phyloP scores from a whole-genome alignment of 768 basidiomycete species.

The Daedaleopsis nitida region DNA sequence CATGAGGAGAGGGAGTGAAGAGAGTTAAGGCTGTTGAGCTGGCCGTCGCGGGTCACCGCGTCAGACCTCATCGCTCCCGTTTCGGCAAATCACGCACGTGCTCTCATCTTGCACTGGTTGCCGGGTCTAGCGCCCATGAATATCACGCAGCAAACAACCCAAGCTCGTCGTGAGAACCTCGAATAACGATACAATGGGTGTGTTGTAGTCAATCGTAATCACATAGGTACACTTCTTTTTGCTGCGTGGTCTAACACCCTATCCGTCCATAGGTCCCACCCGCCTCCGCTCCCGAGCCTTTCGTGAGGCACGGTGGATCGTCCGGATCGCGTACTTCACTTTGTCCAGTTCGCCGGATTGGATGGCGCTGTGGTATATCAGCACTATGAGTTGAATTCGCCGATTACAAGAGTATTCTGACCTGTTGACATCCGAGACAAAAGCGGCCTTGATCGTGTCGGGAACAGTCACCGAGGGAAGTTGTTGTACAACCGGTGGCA shows the following conservation, averaged over 20 bases:
- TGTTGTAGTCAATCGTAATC: not conserved
- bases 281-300: slow-evolving; percentile 69
- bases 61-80: slow-evolving; percentile 7
- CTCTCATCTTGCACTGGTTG: not conserved
- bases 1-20: slow-evolving; percentile 40
- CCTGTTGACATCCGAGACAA: slow-evolving; percentile 75
- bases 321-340: slow-evolving; percentile 76
- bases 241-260: slow-evolving; percentile 9
- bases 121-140: not conserved
- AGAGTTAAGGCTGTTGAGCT: slow-evolving; percentile 21
- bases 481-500: slow-evolving; percentile 70
- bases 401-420: slow-evolving; percentile 39
- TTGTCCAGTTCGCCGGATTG: slow-evolving; percentile 70
- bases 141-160: not conserved
- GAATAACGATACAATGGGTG: not conserved
- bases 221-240: slow-evolving; percentile 21
- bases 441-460: slow-evolving; percentile 64
- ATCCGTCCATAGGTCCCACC: slow-evolving; percentile 41
- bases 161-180: not conserved
- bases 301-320: slow-evolving; percentile 71
- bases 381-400: slow-evolving; percentile 12
- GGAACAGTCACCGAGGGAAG: slow-evolving; percentile 65
- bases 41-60: slow-evolving; percentile 13
- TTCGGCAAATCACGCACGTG: slow-evolving; percentile 20
- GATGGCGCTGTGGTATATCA: slow-evolving; percentile 54